Conservation (phyloP, 306 rosid species). For the Fagus sylvatica region DNA sequence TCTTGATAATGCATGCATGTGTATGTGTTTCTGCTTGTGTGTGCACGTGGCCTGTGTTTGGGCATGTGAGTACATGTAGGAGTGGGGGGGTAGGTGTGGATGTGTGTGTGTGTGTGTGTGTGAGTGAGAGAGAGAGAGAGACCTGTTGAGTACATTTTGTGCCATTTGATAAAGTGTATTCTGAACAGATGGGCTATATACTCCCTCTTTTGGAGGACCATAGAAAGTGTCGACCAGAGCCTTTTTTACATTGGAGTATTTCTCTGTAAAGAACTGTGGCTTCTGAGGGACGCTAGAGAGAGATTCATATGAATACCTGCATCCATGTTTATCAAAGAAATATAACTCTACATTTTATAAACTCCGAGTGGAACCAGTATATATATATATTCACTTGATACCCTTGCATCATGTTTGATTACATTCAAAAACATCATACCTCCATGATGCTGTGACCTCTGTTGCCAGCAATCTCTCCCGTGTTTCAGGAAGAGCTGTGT, state of each 20-base stretch:
- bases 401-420: not conserved
- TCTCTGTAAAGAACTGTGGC: constrained; percentile 66
- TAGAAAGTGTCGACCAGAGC: constrained; percentile 70
- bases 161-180: constrained; percentile 91
- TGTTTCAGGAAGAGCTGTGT: constrained; percentile 89
- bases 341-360: constrained; percentile 12
- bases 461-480: constrained; percentile 90
- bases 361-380: constrained; percentile 10
- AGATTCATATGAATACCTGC: constrained; percentile 78
- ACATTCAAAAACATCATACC: constrained; percentile 36
- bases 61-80: not conserved
- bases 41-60: not conserved
- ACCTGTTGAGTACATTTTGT: constrained; percentile 70
- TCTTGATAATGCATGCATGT: not conserved
- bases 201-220: constrained; percentile 77
- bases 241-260: constrained; percentile 57
- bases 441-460: constrained; percentile 84
- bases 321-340: constrained; percentile 23
- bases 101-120: not conserved
- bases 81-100: not conserved
- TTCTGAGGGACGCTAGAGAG: constrained; percentile 53
- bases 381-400: not conserved
- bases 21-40: no score
- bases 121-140: constrained; percentile 23
- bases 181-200: constrained; percentile 93